Conservation (phyloP, 2,329 filamentous ascomycete genomes). For the Claviceps sp. region DNA sequence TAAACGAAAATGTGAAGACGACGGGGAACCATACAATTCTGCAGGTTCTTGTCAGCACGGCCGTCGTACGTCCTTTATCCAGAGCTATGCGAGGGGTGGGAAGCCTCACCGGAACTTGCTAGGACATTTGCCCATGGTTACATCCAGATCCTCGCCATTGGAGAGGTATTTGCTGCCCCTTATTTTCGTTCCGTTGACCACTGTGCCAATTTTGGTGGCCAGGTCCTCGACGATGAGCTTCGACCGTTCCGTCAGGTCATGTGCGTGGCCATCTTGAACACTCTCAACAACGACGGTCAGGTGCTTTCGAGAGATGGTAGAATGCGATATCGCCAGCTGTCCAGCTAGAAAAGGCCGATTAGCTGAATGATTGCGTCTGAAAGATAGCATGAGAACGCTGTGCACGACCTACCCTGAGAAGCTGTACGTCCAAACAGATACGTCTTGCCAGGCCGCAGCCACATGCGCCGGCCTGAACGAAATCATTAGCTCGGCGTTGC, state of each 20-base stretch:
- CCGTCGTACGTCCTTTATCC: background rate
- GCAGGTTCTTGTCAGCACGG: conserved; percentile 3
- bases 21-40: conserved; percentile 70
- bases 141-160: conserved; percentile 36
- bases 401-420: conserved; percentile 40
- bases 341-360: conserved; percentile 33
- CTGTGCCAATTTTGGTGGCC: conserved; percentile 73
- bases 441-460: conserved; percentile 73
- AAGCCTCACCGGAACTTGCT: conserved; percentile 41
- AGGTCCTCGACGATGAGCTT: conserved; percentile 63
- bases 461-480: conserved; percentile 41
- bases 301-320: conserved; percentile 81
- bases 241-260: conserved; percentile 51
- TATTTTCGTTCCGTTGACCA: conserved; percentile 59
- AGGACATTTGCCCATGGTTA: conserved; percentile 60
- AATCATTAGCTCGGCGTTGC: conserved; percentile 4
- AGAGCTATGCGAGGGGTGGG: too few species aligned
- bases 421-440: conserved; percentile 76
- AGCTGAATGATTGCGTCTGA: background rate
- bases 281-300: conserved; percentile 59
- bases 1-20: conserved; percentile 62
- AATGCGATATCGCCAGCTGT: conserved; percentile 58
- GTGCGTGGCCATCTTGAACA: conserved; percentile 52
- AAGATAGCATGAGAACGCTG: background rate
- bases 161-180: conserved; percentile 47